phyloP scores from a whole-genome alignment of 139 green algal species.

The Coelastrella sp. region DNA sequence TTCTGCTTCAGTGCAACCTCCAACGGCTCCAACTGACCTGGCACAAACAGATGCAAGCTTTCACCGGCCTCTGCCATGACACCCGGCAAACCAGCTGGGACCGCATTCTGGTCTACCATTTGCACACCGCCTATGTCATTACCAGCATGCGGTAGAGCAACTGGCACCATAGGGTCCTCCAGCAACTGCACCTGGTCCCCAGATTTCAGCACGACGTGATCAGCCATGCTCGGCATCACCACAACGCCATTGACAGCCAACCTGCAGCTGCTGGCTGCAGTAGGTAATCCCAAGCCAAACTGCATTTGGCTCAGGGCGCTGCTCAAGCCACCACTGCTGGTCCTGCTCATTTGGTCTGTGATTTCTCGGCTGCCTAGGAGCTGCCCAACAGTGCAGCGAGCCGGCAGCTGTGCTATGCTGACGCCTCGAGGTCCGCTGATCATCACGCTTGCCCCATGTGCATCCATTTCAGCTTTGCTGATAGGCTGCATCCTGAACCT shows the following conservation, averaged over 20 bases:
- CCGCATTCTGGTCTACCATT: not conserved
- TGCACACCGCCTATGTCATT: not conserved
- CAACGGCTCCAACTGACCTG: constrained; percentile 16
- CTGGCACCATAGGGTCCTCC: constrained; percentile 36
- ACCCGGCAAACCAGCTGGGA: not conserved
- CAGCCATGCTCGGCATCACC: not conserved
- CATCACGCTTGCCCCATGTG: constrained; percentile 23
- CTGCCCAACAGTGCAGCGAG: constrained; percentile 37
- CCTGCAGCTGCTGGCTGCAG: constrained; percentile 11
- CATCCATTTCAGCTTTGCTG: constrained; percentile 34
- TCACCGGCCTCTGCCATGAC: constrained; percentile 31
- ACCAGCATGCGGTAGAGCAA: not conserved
- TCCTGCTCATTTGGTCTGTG: constrained; percentile 15
- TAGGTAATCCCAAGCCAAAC: not conserved
- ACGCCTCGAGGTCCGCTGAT: constrained; percentile 35
- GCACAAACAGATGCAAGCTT: constrained; percentile 31
- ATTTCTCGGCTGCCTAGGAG: constrained; percentile 31
- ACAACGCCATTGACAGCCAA: constrained; percentile 38
- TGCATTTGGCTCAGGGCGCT: not conserved
- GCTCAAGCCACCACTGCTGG: constrained; percentile 1
- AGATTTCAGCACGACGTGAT: constrained; percentile 8
- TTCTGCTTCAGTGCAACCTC: constrained; percentile 34
- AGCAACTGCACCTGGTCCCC: constrained; percentile 44
- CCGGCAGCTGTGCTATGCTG: constrained; percentile 20
- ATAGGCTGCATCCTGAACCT: constrained; percentile 48